Evolutionary conservation across 805 yeast genomes (phyloP), one percentile per base, ranked within the genome.

Genomic region (Saturnispora serradocipensis): DNA sequence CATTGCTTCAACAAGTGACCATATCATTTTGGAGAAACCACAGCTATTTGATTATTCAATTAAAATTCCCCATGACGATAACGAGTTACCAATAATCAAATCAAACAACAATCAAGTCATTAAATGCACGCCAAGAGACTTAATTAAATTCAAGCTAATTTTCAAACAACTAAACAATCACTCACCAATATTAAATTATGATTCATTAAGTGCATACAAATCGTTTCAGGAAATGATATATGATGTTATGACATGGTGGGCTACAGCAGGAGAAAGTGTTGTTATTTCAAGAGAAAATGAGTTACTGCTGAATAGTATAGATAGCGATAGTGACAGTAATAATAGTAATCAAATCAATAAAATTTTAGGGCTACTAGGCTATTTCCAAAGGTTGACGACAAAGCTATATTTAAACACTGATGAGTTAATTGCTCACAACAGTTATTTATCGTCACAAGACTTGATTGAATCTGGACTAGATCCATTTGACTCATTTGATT

Each of bases 161-260:
- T 59, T 59, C 36, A 43, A 55, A 10, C 57, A 55, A 27, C n/a
- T 59, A 3, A 48, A 50, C n/a, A 24, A 18, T 10, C n/a, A 48
- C 39, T 43, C 47, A 2, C 43, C 46, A n/a, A 24, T 13, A 27
- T 16, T 32, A 18, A 49, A 51, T n/a, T 40, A 45, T 35, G 38
- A 45, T 50, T 24, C 56, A 6, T 58, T 62, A n/a, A 42, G 55
- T 10, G 56, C 50, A 28, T 55, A 58, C 18, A 50, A 53, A n/a
- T 47, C 53, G 13, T 45, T 59, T 7, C 22, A n/a, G 5, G 51
- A 49, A 36, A 49, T 49, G 82, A 80, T 57, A 69, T 76, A 40
- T 69, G 82, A 1, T 82, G 86, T 86, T 72, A 77, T 50, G 89
- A 89, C 0, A 75, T 86, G 93, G 93, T 86, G 91, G 88, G 95